Evolutionary conservation across 2,329 filamentous ascomycete genomes (phyloP).

Genomic region (Trichoderma semiorbis): DNA sequence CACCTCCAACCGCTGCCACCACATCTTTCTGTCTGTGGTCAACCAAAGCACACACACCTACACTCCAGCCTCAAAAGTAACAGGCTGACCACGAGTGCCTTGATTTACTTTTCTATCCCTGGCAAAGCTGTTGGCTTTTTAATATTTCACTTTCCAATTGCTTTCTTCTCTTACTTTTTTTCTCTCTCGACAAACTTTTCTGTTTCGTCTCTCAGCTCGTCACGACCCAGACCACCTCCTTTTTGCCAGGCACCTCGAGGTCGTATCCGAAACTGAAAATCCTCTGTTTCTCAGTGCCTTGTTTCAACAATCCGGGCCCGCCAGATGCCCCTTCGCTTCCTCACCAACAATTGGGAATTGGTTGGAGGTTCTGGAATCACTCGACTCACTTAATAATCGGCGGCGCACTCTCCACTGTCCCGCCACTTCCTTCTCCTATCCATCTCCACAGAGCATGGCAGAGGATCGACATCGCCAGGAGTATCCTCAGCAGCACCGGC

Average conservation of each 20-base stretch:
- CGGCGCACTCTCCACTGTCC: not conserved
- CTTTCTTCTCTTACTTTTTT: not conserved
- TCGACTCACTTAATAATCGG: slow-evolving; percentile 17
- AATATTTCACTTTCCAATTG: not conserved
- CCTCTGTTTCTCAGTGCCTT: not conserved
- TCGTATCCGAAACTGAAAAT: not conserved
- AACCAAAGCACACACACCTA: not conserved
- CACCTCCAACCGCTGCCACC: slow-evolving; percentile 3
- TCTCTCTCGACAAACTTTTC: not conserved
- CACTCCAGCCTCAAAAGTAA: not conserved
- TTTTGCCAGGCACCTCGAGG: not conserved
- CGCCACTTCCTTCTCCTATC: slow-evolving; percentile 16
- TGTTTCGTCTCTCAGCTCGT: not conserved
- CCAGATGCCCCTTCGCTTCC: slow-evolving; percentile 16
- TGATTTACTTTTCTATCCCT: not conserved
- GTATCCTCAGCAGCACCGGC: slow-evolving; percentile 34
- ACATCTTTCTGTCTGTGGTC: not conserved
- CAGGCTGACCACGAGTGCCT: not conserved
- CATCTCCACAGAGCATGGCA: slow-evolving; percentile 35
- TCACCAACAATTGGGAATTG: slow-evolving; percentile 12
- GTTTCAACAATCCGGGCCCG: not conserved
- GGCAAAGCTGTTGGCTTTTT: not conserved
- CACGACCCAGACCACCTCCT: not conserved
- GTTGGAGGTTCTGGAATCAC: slow-evolving; percentile 16
- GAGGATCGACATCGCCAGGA: slow-evolving; percentile 39